Base-by-base conservation (phyloP, 495 filamentous ascomycete species). In the Penicillium coffeae region DNA sequence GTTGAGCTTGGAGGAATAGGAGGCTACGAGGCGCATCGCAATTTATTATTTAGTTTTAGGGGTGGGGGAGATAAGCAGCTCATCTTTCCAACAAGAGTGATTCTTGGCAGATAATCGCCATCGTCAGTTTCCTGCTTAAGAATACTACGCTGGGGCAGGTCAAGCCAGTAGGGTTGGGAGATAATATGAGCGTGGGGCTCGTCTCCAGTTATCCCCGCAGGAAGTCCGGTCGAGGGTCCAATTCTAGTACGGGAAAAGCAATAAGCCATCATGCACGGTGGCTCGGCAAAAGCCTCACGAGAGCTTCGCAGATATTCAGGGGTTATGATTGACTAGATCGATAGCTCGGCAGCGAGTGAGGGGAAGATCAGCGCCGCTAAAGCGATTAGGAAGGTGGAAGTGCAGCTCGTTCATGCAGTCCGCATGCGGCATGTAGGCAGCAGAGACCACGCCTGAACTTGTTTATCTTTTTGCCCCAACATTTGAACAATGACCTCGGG, bases 171-270 rank as follows among this genome's bases (percentile, higher is more conserved):
- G 42, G 15, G 21, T 5, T 15, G 37, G 41, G 34, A 21, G 34
- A 10, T 16, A n/a, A n/a, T 15, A 22, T 38, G 12, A 35, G 38
- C 48, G 51, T 50, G 56, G 56, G 30, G 49, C 41, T 21, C 16
- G 22, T 25, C 3, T 33, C 16, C 45, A 51, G 45, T 18, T 35
- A 59, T 51, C 56, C 54, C 56, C 56, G 59, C 52, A 47, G 56
- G 59, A 59, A 50, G 38, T 56, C 56, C 59, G 59, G 56, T 38
- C 35, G 48, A 49, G 58, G 58, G 55, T 37, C 35, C 38, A 56
- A 55, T 41, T 25, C 16, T 40, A 47, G 48, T 51, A 33, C 45
- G 51, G 46, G 37, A 47, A 37, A 43, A 35, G 15, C 25, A 14
- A 36, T 50, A 38, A 33, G 47, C 38, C 3, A 35, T 15, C 41